Evolutionary conservation across 1,284 basidiomycete genomes (phyloP).

Genomic region (Waitea zeae): DNA sequence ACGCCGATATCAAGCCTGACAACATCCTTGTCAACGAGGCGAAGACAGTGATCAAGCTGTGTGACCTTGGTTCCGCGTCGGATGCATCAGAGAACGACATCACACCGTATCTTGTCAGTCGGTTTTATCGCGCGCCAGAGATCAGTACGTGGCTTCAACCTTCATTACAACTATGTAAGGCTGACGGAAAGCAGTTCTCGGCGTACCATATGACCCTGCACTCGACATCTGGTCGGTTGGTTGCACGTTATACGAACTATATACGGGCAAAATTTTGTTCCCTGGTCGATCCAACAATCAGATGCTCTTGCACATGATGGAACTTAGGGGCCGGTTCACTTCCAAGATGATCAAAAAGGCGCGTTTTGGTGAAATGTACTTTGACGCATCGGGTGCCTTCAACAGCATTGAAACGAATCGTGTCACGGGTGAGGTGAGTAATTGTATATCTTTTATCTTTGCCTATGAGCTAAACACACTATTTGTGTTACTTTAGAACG

Average conservation of each 20-base stretch:
- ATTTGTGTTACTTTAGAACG: conserved; percentile 48
- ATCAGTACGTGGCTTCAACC: conserved; percentile 68
- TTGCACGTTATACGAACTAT: conserved; percentile 95
- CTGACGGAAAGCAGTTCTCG: conserved; percentile 49
- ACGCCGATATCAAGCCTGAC: conserved; percentile 97
- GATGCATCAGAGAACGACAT: conserved; percentile 93
- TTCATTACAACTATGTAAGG: conserved; percentile 5
- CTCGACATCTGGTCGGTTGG: conserved; percentile 97
- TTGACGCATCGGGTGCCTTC: conserved; percentile 82
- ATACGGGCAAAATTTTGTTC: conserved; percentile 97
- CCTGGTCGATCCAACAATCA: conserved; percentile 96
- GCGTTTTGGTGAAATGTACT: conserved; percentile 82
- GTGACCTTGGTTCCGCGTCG: conserved; percentile 91
- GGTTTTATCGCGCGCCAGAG: conserved; percentile 97
- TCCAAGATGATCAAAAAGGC: conserved; percentile 90
- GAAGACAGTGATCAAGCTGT: conserved; percentile 88
- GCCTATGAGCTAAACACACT: conserved; percentile 9
- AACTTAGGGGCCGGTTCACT: conserved; percentile 88
- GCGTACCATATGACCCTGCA: conserved; percentile 84
- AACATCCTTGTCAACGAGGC: conserved; percentile 91
- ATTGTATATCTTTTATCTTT: conserved; percentile 3
- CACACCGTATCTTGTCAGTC: conserved; percentile 93
- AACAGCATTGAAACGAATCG: conserved; percentile 70
- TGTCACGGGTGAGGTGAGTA: conserved; percentile 64
- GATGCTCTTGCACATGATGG: conserved; percentile 95